Evolutionary conservation across 306 rosid species (phyloP), one percentile per base, ranked within the genome.

Genomic region (Urtica urens): DNA sequence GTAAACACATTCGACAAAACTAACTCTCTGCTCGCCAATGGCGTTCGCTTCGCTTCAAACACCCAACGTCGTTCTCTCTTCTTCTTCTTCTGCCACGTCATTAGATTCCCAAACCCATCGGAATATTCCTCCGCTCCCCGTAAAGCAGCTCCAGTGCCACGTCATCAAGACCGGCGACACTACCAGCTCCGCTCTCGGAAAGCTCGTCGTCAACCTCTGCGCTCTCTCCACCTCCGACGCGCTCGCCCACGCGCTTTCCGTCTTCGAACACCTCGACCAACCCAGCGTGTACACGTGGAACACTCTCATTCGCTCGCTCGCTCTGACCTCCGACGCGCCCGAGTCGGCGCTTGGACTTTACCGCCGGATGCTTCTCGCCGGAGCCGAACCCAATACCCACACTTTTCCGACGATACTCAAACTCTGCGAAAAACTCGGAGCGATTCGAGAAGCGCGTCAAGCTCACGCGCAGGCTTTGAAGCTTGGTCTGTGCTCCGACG

Each of bases 371-470:
- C 7, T 77, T 42, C 12, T 22, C 18, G 68, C 71, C 1, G 77
- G 82, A 5, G 58, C 66, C 0, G 50, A 63, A 48, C 92, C 92
- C 14, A 83, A 87, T 61, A 72, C 93, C 24, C 75, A 83, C 38
- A 83, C 96, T 25, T 83, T 80, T 41, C 88, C 96, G 10, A 72
- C 71, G 19, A 63, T 83, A 23, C 66, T 80, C 45, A 87, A 80
- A 63, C 64, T 78, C 34, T 80, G 94, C 10, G 81, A 74, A 0
- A 83, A 67, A 62, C 1, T 50, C 0, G 66, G 47, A 15, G 86
- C 81, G 21, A 25, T 59, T 65, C 62, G 5, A 10, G 80, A 64
- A 74, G 93, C 80, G 33, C 70, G 70, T 65, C 93, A 78, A 74
- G 43, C 78, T 39, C 94, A 83, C 40, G 81, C 69, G 4, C 84